Conservation (phyloP, 768 basidiomycete genomes). For the Rhizopogon rudus region DNA sequence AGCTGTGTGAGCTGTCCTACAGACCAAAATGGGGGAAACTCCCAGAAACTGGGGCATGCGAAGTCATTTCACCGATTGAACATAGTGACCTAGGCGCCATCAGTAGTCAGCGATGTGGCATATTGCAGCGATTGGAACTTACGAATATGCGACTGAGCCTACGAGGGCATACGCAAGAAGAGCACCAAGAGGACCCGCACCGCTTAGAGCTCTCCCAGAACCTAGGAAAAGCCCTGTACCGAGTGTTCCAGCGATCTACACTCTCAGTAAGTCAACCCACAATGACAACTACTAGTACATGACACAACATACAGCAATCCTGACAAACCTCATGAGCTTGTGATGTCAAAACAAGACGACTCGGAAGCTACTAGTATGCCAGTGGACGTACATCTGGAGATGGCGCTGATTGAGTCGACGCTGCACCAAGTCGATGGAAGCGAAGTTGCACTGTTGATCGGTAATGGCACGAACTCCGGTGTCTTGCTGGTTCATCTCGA, state of each 20-base stretch:
- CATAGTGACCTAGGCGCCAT: constrained; percentile 45
- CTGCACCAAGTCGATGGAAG: constrained; percentile 67
- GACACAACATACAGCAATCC: constrained; percentile 54
- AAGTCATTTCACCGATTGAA: constrained; percentile 76
- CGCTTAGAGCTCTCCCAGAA: constrained; percentile 54
- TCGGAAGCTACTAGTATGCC: not conserved
- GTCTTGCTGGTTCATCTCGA: constrained; percentile 7
- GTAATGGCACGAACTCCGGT: constrained; percentile 3
- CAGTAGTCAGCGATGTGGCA: constrained; percentile 6
- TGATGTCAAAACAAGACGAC: not conserved
- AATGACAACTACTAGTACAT: not conserved
- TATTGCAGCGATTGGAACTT: constrained; percentile 16
- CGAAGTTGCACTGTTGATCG: constrained; percentile 36
- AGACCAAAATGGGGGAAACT: constrained; percentile 70
- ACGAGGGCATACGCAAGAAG: constrained; percentile 60
- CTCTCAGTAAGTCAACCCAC: not conserved
- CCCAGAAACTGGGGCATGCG: constrained; percentile 72
- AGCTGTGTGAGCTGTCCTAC: constrained; percentile 1
- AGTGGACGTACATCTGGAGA: constrained; percentile 61
- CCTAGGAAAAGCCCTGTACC: constrained; percentile 74
- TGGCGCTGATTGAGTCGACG: constrained; percentile 71
- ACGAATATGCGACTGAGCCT: constrained; percentile 63
- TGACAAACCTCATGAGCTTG: constrained; percentile 12
- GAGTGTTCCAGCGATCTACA: constrained; percentile 67
- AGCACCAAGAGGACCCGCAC: constrained; percentile 66